Percentiles rank a stretch among this genome's conserved stretches.
These are phyloP conservation scores for Boletus sensibilis DNA, from an alignment of 768 basidiomycete genomes.

Conservation along the genomic window DNA sequence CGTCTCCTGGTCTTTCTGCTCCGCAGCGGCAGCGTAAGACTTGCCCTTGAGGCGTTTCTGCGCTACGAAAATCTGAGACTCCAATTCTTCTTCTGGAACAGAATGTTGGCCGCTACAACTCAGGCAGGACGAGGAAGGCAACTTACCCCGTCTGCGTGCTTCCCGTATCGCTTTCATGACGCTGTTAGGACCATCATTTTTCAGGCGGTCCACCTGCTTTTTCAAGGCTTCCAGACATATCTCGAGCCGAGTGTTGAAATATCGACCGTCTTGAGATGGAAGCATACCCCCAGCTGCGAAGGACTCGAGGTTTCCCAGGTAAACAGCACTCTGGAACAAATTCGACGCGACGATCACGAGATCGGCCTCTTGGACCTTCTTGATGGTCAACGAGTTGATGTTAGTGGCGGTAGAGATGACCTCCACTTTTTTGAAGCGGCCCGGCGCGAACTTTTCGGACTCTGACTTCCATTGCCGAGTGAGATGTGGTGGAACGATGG, in stretches of 20 bases:
- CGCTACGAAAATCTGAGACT: conserved; percentile 41
- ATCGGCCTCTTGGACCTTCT: conserved; percentile 77
- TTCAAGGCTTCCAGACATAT: conserved; percentile 55
- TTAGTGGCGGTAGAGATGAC: conserved; percentile 67
- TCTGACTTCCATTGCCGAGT: conserved; percentile 90
- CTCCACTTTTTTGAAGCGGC: conserved; percentile 47
- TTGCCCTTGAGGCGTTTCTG: conserved; percentile 77
- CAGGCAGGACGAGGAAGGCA: neutral
- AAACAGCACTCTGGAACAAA: conserved; percentile 77
- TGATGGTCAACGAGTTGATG: conserved; percentile 69
- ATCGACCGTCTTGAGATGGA: conserved; percentile 78
- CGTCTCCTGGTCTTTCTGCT: conserved; percentile 29
- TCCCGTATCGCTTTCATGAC: conserved; percentile 66
- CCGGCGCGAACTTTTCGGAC: conserved; percentile 70
- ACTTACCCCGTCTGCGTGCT: conserved; percentile 58
- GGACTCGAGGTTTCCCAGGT: conserved; percentile 70
- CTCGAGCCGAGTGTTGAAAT: conserved; percentile 83
- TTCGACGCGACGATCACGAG: conserved; percentile 84
- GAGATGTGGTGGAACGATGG: conserved; percentile 88
- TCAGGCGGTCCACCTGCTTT: conserved; percentile 66
- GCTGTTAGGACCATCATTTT: conserved; percentile 57
- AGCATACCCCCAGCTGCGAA: conserved; percentile 68
- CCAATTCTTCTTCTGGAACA: conserved; percentile 50
- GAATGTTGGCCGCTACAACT: conserved; percentile 1
- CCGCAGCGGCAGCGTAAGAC: conserved; percentile 62